Conservation (phyloP, 2,329 filamentous ascomycete species). For the Stachybotrys chartarum region DNA sequence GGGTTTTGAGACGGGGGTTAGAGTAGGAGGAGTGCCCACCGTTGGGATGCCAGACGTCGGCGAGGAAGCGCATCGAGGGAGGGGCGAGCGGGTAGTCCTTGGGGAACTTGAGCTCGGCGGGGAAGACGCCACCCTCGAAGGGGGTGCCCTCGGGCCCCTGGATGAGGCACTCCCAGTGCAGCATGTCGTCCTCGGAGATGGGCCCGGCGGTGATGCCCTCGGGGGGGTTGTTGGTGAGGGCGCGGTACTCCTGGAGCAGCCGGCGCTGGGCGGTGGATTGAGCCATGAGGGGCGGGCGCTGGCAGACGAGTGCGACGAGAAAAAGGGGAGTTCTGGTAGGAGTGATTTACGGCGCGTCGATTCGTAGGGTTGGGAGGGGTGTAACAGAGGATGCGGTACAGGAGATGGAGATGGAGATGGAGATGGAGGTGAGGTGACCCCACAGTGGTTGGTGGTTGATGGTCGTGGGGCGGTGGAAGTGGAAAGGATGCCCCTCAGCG, state of each 20-base stretch:
- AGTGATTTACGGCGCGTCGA: background rate
- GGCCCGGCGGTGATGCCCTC: conserved; percentile 96
- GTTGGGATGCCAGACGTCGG: conserved; percentile 95
- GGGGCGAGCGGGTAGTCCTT: conserved; percentile 96
- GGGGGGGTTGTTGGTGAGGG: conserved; percentile 89
- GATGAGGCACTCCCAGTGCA: conserved; percentile 94
- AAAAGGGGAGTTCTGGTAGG: background rate
- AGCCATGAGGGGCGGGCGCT: conserved; percentile 33
- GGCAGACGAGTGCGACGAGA: background rate
- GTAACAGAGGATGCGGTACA: too few relatives aligned
- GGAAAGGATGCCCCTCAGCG: too few relatives aligned
- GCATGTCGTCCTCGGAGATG: conserved; percentile 87
- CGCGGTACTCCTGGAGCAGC: conserved; percentile 93
- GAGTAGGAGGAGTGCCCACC: conserved; percentile 42
- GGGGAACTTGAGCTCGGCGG: conserved; percentile 89
- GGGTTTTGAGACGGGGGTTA: conserved; percentile 2
- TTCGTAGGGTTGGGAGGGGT: too few relatives aligned
- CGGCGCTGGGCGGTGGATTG: conserved; percentile 64
- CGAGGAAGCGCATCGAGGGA: conserved; percentile 91
- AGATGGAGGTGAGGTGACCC: too few relatives aligned
- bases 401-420: too few relatives aligned
- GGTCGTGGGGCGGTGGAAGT: too few relatives aligned
- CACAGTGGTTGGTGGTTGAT: too few relatives aligned
- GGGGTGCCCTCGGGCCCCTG: conserved; percentile 93
- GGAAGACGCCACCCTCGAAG: conserved; percentile 92